Evolutionary conservation across 2,329 filamentous ascomycete species (phyloP), one percentile per base, ranked within the genome.

Genomic region (Paecilomyces niveus): DNA sequence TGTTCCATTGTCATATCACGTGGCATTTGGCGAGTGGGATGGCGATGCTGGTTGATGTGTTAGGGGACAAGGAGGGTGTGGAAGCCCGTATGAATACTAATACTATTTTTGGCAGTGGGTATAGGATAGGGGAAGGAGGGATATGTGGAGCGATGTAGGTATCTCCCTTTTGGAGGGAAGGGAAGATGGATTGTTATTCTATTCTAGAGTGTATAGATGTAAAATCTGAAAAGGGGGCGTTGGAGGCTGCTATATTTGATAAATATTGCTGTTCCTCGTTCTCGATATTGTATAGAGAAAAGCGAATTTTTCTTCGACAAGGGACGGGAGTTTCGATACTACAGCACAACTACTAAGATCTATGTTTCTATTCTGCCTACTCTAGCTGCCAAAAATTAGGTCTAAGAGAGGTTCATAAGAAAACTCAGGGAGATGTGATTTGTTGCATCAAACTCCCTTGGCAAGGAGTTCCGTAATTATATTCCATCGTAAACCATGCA

Each of bases 1-100:
- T 87, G 3, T 88, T 90, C 74, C 88, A 90, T 72, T 90, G 88
- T 72, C 89, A 91, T 70, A 86, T 90, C 55, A 86, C 89, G 68
- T 91, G 86, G 87, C 87, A 89, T 55, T 21, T 68, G 56, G 75
- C 70, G 1, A 73, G 70, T 32, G 77, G 77, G 2, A 78, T 78
- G 74, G 73, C 72, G 1, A 77, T 78, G 70, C 59, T 73, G 6
- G 59, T 74, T 26, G 68, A 73, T 65, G 65, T 73, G 8, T 66
- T 67, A 58, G 62, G 64, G 2, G 60, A 64, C 32, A 54, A 53
- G 13, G 54, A 55, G 21, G 65, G 63, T n/a, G n/a, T 56, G 22
- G 18, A 49, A 50, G 64, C 65, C 10, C 64, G 67, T 53, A 24
- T 26, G 10, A 4, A 4, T 52, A 26, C 11, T 26, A 24, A 24